Evolutionary conservation across 2,329 filamentous ascomycete species (phyloP).

Genomic region (Anisogramma anomala): DNA sequence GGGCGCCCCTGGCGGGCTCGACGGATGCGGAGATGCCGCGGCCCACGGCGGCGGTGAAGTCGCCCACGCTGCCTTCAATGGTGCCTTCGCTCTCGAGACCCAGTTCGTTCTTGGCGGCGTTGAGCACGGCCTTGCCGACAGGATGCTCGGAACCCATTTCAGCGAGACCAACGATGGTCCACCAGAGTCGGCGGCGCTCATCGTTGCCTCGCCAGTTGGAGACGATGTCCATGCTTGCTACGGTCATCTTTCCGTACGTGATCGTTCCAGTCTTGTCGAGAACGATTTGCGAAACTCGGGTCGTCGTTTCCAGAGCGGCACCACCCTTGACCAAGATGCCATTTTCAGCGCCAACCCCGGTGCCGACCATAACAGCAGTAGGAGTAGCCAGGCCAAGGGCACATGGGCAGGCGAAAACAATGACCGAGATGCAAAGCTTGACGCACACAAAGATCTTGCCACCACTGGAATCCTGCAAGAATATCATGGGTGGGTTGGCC

Average conservation of each 20-base stretch:
- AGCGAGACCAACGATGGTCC: slow-evolving; percentile 88
- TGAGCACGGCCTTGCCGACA: slow-evolving; percentile 77
- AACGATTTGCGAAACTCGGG: slow-evolving; percentile 79
- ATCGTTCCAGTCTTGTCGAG: slow-evolving; percentile 95
- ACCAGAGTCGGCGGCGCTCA: slow-evolving; percentile 69
- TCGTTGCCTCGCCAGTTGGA: slow-evolving; percentile 58
- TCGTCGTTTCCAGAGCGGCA: slow-evolving; percentile 79
- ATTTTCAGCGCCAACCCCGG: slow-evolving; percentile 88
- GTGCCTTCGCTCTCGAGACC: slow-evolving; percentile 58
- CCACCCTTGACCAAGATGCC: slow-evolving; percentile 98
- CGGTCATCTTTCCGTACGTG: slow-evolving; percentile 90
- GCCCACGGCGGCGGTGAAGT: slow-evolving; percentile 75
- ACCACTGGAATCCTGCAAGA: slow-evolving; percentile 66
- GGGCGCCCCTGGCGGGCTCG: slow-evolving; percentile 59
- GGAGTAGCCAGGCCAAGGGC: slow-evolving; percentile 92
- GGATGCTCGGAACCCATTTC: slow-evolving; percentile 96
- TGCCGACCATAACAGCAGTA: slow-evolving; percentile 97
- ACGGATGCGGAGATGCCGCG: slow-evolving; percentile 74
- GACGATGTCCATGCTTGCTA: slow-evolving; percentile 58
- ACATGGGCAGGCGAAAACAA: slow-evolving; percentile 95
- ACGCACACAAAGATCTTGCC: slow-evolving; percentile 94
- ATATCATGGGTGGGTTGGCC: slow-evolving; percentile 75
- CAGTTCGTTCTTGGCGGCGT: slow-evolving; percentile 63
- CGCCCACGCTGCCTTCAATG: slow-evolving; percentile 72
- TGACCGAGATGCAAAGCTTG: slow-evolving; percentile 95